Conservation (phyloP, 495 filamentous ascomycete genomes). For the Saxophila tyrrhenica region DNA sequence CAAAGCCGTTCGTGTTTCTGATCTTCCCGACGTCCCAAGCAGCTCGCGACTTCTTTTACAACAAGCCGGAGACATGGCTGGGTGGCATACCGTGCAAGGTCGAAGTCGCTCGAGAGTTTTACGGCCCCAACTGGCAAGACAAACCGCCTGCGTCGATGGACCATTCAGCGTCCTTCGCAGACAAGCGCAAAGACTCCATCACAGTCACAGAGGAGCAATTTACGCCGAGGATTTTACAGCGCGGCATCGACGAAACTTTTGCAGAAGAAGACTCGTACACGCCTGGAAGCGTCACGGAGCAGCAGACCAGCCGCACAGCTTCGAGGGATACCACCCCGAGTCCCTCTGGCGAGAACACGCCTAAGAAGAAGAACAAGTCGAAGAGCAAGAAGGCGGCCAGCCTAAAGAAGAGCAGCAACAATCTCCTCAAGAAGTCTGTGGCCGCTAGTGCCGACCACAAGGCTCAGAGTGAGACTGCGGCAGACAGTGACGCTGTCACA, state of each 20-base stretch:
- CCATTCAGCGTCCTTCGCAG: neutral
- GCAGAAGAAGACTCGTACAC: neutral
- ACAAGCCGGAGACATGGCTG: neutral
- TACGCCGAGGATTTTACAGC: neutral
- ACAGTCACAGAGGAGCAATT: neutral
- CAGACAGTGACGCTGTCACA: neutral
- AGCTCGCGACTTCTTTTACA: neutral
- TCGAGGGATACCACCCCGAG: conserved; percentile 8
- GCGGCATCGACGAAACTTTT: neutral
- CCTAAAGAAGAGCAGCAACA: neutral
- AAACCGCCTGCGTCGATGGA: too few relatives aligned
- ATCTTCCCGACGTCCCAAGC: conserved; percentile 1
- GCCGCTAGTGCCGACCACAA: neutral
- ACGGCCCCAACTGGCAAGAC: conserved; percentile 1
- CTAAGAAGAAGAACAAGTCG: conserved; percentile 2
- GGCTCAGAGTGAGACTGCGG: neutral
- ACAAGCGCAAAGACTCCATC: neutral
- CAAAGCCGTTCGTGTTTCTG: neutral
- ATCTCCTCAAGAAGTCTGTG: neutral
- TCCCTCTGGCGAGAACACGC: conserved; percentile 4
- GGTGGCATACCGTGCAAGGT: neutral
- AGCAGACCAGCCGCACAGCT: neutral
- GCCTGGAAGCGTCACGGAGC: neutral
- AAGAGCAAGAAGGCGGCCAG: conserved; percentile 2
- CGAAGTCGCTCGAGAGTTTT: conserved; percentile 11